Base-by-base conservation (phyloP, 495 filamentous ascomycete species). In the Amorphotheca resinae region DNA sequence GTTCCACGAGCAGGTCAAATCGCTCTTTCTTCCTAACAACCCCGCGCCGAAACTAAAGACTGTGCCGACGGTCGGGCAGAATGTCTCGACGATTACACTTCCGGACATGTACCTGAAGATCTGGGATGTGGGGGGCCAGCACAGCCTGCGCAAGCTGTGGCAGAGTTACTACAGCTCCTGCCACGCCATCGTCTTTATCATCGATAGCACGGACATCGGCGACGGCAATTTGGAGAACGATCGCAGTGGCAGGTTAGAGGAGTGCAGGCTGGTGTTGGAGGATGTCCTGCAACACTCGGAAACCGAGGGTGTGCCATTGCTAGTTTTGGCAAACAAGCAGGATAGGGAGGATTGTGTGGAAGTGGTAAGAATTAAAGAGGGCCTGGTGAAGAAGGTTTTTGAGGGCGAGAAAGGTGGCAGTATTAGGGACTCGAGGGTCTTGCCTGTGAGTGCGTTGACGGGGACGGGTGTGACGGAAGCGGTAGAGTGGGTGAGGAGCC, bases 281-380 rank as follows among this genome's bases (percentile, higher is more conserved):
- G 73, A 79, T 53, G 88, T 96, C 30, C 68, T 98, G 52, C 77
- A 85, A 62, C 73, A 83, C 62, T 70, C 78, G 22, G 85, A 91
- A 53, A 84, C 89, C 11, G 82, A 82, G 38, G 87, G 88, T 3
- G 86, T 98, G 42, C 91, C 91, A 20, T 69, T 98, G 50, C 65
- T 98, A 30, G 85, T 98, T 34, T 62, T 98, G 48, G 91, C 91
- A 31, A 98, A 98, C 58, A 98, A 98, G 60, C 91, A 98, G 62
- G 91, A 98, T 60, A 69, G 89, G 2, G 91, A 98, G 57, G 93
- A 96, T 59, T 95, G 89, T 52, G 82, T 96, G 34, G 93, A 98
- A 68, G 93, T 95, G 2, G 87, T 95, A 23, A 68, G 86, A 44
- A 91, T 96, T 57, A 98, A 98, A 67, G 91, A 98, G 60, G 89